These are phyloP conservation scores for Hawksworthiomyces lignivorus DNA, from an alignment of 2,329 filamentous ascomycete species.

Conservation along the genomic window DNA sequence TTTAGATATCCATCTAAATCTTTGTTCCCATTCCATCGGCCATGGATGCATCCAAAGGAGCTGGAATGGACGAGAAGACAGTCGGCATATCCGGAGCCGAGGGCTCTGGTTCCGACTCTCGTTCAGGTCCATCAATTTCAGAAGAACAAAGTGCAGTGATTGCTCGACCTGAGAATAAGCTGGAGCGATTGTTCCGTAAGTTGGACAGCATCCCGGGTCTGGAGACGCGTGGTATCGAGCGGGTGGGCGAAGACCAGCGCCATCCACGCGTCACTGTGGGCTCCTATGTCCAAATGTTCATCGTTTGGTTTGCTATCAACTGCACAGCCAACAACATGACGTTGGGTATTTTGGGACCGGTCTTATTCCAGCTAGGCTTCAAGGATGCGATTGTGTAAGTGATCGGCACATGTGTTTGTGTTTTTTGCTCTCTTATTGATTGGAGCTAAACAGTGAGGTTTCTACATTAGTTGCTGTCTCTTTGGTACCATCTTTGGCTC, in stretches of 20 bases:
- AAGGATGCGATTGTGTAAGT: constrained; percentile 21
- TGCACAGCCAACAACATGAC: constrained; percentile 35
- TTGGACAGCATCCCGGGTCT: constrained; percentile 12
- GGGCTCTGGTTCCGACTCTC: no score
- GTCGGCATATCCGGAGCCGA: not conserved
- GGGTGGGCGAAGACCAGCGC: constrained; percentile 24
- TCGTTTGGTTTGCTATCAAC: constrained; percentile 38
- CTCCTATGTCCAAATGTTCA: constrained; percentile 30
- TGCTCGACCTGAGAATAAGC: not conserved
- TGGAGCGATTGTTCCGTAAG: not conserved
- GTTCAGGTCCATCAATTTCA: no score
- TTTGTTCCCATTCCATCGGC: not conserved
- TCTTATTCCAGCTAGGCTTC: constrained; percentile 23
- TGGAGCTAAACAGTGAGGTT: not conserved
- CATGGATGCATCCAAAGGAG: no score
- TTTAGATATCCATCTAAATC: not conserved
- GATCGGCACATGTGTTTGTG: not conserved
- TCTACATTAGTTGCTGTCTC: constrained; percentile 4
- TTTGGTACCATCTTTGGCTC: constrained; percentile 11
- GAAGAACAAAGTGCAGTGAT: not conserved
- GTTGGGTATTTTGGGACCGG: constrained; percentile 23
- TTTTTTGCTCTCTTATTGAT: constrained; percentile 17
- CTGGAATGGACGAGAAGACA: no score
- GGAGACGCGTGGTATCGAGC: constrained; percentile 7
- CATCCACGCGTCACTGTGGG: constrained; percentile 20